These are phyloP conservation scores for Isoetes taiwanensis DNA, from an alignment of 75 land plant species.

Conservation along the genomic window DNA sequence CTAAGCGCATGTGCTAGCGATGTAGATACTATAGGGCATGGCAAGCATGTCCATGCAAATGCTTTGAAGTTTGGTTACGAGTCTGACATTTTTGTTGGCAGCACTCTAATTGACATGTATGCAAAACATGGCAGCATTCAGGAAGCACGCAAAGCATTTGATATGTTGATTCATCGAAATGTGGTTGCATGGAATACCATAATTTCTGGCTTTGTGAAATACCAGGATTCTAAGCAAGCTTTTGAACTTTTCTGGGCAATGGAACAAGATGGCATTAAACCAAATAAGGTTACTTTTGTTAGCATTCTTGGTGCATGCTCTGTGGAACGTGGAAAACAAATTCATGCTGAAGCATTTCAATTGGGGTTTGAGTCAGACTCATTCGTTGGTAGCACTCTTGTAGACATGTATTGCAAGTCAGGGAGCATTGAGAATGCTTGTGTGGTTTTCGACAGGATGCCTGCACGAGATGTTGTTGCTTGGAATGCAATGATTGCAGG, in stretches of 20 bases:
- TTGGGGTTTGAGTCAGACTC: too few species aligned
- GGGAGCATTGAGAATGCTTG: background rate
- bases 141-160: slow-evolving; percentile 25
- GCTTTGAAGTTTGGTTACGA: slow-evolving; percentile 20
- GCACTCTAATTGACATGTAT: slow-evolving; percentile 35
- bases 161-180: background rate
- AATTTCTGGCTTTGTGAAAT: slow-evolving; percentile 11
- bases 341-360: too few species aligned
- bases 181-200: slow-evolving; percentile 30
- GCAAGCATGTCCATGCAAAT: slow-evolving; percentile 26
- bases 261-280: too few species aligned
- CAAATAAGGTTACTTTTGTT: too few species aligned
- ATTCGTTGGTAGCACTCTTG: too few species aligned
- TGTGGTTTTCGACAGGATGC: background rate
- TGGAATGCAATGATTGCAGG: background rate
- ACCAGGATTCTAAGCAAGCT: background rate
- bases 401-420: background rate
- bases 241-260: background rate
- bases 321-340: too few species aligned
- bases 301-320: too few species aligned
- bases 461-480: background rate
- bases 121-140: slow-evolving; percentile 16
- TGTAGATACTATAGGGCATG: too few species aligned
- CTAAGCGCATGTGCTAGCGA: too few species aligned
- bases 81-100: slow-evolving; percentile 20